Conservation (phyloP, 257 asterid species). For the Solanum sparsipilum region DNA sequence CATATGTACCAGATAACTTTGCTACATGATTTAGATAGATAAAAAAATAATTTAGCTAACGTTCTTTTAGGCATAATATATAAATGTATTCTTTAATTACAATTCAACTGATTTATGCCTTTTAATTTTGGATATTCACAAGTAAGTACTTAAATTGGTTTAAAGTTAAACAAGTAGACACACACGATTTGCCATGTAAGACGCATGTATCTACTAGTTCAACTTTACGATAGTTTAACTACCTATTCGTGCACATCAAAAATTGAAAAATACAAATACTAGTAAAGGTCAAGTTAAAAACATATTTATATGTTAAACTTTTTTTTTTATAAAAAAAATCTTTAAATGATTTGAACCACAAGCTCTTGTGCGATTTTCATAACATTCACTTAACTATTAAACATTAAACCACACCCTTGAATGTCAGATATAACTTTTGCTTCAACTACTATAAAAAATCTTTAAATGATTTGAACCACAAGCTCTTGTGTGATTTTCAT, state of each 20-base stretch:
- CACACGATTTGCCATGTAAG: rapidly evolving
- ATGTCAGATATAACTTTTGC: neutral
- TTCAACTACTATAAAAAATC: neutral
- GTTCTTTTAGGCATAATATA: neutral
- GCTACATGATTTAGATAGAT: neutral
- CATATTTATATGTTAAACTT: neutral
- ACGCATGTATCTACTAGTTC: neutral
- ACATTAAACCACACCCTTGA: neutral
- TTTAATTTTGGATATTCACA: too few relatives aligned
- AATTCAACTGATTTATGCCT: rapidly evolving
- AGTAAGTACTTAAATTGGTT: too few relatives aligned
- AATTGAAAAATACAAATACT: rapidly evolving
- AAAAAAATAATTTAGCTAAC: neutral
- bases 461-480: neutral
- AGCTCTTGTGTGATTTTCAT: neutral
- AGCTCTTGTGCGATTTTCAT: neutral
- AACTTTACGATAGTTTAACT: neutral
- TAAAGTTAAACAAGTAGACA: neutral
- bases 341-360: neutral
- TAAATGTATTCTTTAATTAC: too few relatives aligned
- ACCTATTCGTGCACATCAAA: neutral
- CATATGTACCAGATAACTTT: neutral
- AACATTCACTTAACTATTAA: neutral
- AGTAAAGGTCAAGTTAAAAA: rapidly evolving
- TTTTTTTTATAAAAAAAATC: too few relatives aligned